Percentiles rank a stretch among this genome's conserved stretches.
Evolutionary conservation across 768 basidiomycete genomes (phyloP).

Genomic region (Naematelia aurantialba): DNA sequence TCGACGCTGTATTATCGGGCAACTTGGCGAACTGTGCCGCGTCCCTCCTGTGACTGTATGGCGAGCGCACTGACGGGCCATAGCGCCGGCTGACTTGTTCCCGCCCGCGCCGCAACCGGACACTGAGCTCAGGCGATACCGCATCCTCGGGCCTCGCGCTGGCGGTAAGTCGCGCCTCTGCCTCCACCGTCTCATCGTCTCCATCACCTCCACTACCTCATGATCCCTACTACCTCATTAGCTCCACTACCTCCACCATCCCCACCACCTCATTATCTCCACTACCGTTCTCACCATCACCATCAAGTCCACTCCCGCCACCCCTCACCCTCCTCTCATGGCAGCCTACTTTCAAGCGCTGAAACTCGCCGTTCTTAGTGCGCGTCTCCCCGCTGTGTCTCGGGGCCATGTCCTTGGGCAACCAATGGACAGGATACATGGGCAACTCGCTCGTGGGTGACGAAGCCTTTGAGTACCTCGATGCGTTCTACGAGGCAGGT

Average conservation of each 20-base stretch:
- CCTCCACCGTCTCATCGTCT: neutral
- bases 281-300: neutral
- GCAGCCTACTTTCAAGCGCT: neutral
- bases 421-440: conserved; percentile 32
- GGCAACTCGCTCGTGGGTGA: conserved; percentile 47
- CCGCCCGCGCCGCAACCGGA: neutral
- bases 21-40: neutral
- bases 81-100: conserved; percentile 2
- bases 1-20: no score
- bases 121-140: neutral
- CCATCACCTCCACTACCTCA: neutral
- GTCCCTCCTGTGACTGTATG: neutral
- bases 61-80: neutral
- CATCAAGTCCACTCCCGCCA: neutral
- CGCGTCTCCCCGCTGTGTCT: conserved; percentile 52
- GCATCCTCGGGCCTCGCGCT: neutral
- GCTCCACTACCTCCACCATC: neutral
- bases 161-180: neutral
- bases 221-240: neutral
- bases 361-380: conserved; percentile 14
- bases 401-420: conserved; percentile 53
- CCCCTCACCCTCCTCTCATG: neutral
- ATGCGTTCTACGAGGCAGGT: conserved; percentile 53
- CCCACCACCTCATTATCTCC: neutral
- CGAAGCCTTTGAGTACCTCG: conserved; percentile 53